phyloP scores from a whole-genome alignment of 148 eudicot genomes.

The Camellia japonica region DNA sequence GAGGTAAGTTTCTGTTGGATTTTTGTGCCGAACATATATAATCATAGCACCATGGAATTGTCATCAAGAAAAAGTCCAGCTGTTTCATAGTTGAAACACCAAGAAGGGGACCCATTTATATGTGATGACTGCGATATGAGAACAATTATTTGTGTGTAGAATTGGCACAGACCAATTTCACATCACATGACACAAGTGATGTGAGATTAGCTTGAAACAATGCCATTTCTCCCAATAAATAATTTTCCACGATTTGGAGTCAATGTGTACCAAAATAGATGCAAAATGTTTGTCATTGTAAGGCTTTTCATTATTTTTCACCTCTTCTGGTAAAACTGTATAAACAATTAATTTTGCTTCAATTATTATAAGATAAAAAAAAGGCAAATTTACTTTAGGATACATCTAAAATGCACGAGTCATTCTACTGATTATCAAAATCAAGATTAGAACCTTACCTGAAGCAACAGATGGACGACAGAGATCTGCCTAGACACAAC shows the following conservation, averaged over 20 bases:
- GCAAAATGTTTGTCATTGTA: too few species aligned
- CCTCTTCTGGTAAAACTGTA: too few species aligned
- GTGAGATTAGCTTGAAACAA: too few species aligned
- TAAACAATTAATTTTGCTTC: background rate
- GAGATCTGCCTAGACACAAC: slow-evolving; percentile 73
- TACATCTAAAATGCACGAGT: too few species aligned
- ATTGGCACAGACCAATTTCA: too few species aligned
- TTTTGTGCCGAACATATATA: slow-evolving; percentile 6
- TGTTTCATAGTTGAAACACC: slow-evolving; percentile 21
- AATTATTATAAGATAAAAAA: background rate
- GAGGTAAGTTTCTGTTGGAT: slow-evolving; percentile 20
- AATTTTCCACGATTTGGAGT: too few species aligned
- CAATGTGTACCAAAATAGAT: too few species aligned
- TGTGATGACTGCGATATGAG: background rate
- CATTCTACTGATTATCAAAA: background rate
- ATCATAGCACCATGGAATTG: slow-evolving; percentile 6
- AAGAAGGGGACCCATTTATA: background rate
- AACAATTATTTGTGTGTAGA: background rate
- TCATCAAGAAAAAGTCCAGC: slow-evolving; percentile 21
- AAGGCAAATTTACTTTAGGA: background rate
- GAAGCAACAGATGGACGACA: slow-evolving; percentile 66
- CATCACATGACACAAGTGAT: too few species aligned
- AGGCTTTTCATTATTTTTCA: too few species aligned
- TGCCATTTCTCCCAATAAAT: too few species aligned
- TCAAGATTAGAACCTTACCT: slow-evolving; percentile 43